Conservation (phyloP, 768 basidiomycete genomes). For the Clavulina sp. region DNA sequence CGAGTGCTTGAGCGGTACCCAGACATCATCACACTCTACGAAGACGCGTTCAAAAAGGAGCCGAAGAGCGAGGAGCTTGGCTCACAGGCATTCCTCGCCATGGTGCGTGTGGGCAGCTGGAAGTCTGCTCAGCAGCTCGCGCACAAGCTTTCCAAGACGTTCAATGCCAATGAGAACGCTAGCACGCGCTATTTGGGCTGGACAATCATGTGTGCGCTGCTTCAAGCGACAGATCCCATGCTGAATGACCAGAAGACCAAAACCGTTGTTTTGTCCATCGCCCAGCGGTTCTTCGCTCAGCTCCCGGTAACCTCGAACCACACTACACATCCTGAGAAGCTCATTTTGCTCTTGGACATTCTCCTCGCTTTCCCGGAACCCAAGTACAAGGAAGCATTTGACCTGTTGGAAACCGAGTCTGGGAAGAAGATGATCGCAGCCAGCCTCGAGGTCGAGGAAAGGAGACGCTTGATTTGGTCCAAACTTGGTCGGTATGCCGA, state of each 20-base stretch:
- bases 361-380: conserved; percentile 31
- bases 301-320: conserved; percentile 30
- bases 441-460: conserved; percentile 56
- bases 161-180: conserved; percentile 48
- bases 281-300: conserved; percentile 42
- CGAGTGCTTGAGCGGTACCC: conserved; percentile 51
- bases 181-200: conserved; percentile 73
- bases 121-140: conserved; percentile 73
- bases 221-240: conserved; percentile 28
- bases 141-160: conserved; percentile 67
- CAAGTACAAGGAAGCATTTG: conserved; percentile 51
- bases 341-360: conserved; percentile 56
- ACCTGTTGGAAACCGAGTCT: conserved; percentile 47
- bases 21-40: conserved; percentile 75
- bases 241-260: conserved; percentile 3
- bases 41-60: conserved; percentile 67
- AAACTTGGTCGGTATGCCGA: conserved; percentile 36
- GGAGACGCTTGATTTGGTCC: conserved; percentile 43
- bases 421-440: conserved; percentile 51
- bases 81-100: conserved; percentile 70
- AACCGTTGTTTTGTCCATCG: conserved; percentile 53
- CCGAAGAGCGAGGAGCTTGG: conserved; percentile 72
- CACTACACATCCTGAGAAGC: conserved; percentile 51
- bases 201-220: conserved; percentile 60
- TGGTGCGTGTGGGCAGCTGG: conserved; percentile 65